Percentiles rank a stretch among this genome's conserved stretches.
Conservation (phyloP, 2,329 filamentous ascomycete species). For the Fusarium coicis region DNA sequence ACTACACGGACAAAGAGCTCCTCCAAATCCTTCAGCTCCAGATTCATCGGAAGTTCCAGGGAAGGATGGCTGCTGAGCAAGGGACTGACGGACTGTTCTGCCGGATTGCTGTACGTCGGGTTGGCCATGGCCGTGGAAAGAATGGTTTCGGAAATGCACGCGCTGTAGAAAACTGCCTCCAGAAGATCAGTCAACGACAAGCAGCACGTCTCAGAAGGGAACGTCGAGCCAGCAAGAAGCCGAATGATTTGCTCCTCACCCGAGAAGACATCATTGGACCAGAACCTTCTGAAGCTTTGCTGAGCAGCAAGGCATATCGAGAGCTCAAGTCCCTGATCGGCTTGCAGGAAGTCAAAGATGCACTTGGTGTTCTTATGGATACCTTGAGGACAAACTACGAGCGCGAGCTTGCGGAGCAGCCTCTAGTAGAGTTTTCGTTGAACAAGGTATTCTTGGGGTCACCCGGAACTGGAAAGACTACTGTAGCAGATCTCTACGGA, state of each 20-base stretch:
- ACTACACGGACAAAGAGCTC: conserved; percentile 75
- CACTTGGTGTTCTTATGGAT: conserved; percentile 68
- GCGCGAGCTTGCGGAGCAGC: conserved; percentile 71
- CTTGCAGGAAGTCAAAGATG: conserved; percentile 69
- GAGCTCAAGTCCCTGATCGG: conserved; percentile 69
- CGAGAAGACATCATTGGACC: conserved; percentile 79
- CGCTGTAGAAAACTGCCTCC: conserved; percentile 70
- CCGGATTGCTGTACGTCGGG: conserved; percentile 69
- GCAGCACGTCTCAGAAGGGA: conserved; percentile 63
- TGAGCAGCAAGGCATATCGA: conserved; percentile 64
- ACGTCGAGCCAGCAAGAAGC: conserved; percentile 50
- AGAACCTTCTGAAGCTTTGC: conserved; percentile 66
- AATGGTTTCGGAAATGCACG: conserved; percentile 81
- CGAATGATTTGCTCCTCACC: conserved; percentile 69
- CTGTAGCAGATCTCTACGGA: conserved; percentile 78
- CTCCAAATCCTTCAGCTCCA: conserved; percentile 67
- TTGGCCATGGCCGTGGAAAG: conserved; percentile 70
- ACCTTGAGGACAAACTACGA: conserved; percentile 72
- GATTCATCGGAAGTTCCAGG: conserved; percentile 64
- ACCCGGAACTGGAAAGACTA: conserved; percentile 82
- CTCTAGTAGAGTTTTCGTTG: conserved; percentile 67
- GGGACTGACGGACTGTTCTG: conserved; percentile 69
- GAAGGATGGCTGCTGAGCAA: conserved; percentile 68
- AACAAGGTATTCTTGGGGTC: conserved; percentile 77
- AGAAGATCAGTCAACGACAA: conserved; percentile 67